A percentile compares a stretch with the other conserved stretches of the same genome.
These are phyloP conservation scores for Asterophora parasitica DNA, from an alignment of 768 basidiomycete genomes.

Conservation along the genomic window DNA sequence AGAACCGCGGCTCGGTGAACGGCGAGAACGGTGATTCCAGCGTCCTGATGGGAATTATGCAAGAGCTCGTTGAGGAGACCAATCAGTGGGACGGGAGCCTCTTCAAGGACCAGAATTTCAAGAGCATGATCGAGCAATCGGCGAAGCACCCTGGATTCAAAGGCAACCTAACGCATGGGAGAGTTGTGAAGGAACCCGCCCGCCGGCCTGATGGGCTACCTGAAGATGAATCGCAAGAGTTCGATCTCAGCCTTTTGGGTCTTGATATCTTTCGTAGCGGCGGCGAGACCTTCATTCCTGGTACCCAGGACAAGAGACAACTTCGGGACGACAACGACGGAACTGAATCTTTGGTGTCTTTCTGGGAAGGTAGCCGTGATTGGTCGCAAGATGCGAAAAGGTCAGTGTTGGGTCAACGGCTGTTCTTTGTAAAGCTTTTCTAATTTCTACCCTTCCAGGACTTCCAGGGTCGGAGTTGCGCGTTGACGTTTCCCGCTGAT, in stretches of 20 bases:
- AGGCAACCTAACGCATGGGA: background rate
- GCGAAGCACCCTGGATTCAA: constrained; percentile 8
- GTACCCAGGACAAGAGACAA: constrained; percentile 2
- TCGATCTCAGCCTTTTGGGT: constrained; percentile 20
- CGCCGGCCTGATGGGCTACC: background rate
- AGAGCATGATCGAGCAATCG: constrained; percentile 35
- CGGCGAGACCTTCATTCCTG: constrained; percentile 7
- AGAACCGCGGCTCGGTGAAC: background rate
- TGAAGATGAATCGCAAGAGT: constrained; percentile 15
- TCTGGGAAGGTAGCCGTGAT: constrained; percentile 18
- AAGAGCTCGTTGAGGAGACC: constrained; percentile 45
- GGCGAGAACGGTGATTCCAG: constrained; percentile 23
- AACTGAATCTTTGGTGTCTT: constrained; percentile 9
- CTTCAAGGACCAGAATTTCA: constrained; percentile 45
- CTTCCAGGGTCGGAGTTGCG: constrained; percentile 11
- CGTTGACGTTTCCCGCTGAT: background rate
- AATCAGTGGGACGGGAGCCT: constrained; percentile 47
- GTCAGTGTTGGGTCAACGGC: background rate
- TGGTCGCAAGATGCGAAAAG: constrained; percentile 1
- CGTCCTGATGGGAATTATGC: constrained; percentile 37
- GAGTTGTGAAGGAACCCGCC: background rate
- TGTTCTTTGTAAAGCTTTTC: background rate
- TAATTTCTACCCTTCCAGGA: background rate
- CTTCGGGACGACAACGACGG: background rate
- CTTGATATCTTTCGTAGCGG: constrained; percentile 19